Evolutionary conservation across 2,329 filamentous ascomycete genomes (phyloP).

Genomic region (Fusarium denticulatum): DNA sequence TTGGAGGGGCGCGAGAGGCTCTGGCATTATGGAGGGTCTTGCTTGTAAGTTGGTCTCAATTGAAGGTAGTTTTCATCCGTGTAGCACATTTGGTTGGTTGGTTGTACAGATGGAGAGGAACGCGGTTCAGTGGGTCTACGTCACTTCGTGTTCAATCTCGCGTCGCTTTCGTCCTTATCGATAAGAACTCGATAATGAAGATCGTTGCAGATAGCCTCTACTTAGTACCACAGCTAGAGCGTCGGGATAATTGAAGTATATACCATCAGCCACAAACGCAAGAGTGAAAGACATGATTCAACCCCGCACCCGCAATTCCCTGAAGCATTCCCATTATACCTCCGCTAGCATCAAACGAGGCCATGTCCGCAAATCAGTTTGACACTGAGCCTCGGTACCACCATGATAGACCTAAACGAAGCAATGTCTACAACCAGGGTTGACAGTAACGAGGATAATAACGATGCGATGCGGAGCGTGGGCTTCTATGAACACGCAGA

Average conservation of each 20-base stretch:
- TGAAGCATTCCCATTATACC: neutral
- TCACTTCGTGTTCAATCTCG: neutral
- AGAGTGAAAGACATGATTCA: neutral
- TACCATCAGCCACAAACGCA: neutral
- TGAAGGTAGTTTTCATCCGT: neutral
- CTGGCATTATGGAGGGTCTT: neutral
- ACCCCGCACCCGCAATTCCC: neutral
- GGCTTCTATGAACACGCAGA: no score
- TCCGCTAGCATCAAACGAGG: neutral
- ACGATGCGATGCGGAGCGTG: no score
- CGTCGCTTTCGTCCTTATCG: neutral
- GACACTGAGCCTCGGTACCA: neutral
- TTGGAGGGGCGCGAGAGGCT: neutral
- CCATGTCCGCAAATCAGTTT: neutral
- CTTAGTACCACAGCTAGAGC: fast-evolving
- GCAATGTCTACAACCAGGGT: neutral
- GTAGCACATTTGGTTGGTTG: neutral
- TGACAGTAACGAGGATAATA: neutral
- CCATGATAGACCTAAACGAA: neutral
- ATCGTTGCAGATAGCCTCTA: neutral
- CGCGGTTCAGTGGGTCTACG: neutral
- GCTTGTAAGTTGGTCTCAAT: neutral
- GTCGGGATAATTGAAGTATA: neutral
- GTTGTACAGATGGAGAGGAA: neutral
- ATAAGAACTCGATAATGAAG: neutral